Base-by-base conservation (phyloP, 2,329 filamentous ascomycete species). In the Trichoderma harzianum region DNA sequence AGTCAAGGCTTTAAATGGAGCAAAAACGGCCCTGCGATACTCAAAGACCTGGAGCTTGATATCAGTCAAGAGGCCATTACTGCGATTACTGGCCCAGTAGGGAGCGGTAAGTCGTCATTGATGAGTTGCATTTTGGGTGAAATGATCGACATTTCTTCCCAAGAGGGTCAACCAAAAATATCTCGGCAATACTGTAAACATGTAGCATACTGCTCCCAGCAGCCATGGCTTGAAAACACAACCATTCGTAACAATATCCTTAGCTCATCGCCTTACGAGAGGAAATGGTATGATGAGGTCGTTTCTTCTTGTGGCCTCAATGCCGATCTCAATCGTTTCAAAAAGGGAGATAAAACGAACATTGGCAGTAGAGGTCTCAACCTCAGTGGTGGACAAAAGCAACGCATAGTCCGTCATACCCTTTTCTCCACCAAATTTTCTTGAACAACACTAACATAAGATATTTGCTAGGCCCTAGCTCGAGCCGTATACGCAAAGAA, bases 331-430 rank as follows among this genome's bases (percentile, higher is more conserved):
- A 58, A 74, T 0, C 67, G 70, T 3, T 75, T 83, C 61, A 74
- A 79, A 7, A 74, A 78, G 36, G 77, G 80, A 8, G 80, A 81
- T 66, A 70, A 78, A 5, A 83, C 82, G 0, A 72, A 79, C 16
- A 79, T 85, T 68, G 83, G 84, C 3, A 81, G 79, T n/a, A 78
- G 80, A 7, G 84, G 84, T 2, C 77, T 84, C 8, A 79, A 77
- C 6, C 73, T 86, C 1, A 85, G 83, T 51, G 84, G 84, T 43
- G 84, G 84, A 1, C 84, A 86, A 69, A 82, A 79, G 53, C 82
- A 83, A 32, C 78, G 83, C 51, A 76, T 84, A 30, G 82, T 83
- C 76, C 71, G 79, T 78, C 7, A 7, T 53, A 7, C 11, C 16
- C 26, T 24, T 12, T 32, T 69, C 8, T 21, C 47, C 1, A 4